Conservation (phyloP, 1,284 basidiomycete species). For the Dichomitus squalens region DNA sequence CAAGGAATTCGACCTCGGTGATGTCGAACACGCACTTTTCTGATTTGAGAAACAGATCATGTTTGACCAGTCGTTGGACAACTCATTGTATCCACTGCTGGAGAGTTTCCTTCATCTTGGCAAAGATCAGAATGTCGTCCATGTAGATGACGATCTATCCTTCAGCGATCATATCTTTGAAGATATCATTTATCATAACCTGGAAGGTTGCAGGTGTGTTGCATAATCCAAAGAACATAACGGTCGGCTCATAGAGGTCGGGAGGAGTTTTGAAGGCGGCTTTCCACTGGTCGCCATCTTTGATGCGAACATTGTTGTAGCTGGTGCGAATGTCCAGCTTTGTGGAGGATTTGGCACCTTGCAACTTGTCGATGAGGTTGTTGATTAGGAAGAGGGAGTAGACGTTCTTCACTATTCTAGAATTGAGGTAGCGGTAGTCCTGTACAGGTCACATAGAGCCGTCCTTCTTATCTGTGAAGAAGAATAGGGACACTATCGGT, state of each 20-base stretch:
- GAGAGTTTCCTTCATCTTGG: neutral
- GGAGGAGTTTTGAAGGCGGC: neutral
- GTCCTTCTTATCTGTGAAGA: too few species aligned
- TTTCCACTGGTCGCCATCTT: constrained; percentile 4
- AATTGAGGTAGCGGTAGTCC: too few species aligned
- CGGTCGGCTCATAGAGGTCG: constrained; percentile 1
- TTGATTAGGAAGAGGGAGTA: constrained; percentile 4
- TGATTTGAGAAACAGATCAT: too few species aligned
- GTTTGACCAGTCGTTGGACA: neutral
- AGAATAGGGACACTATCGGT: too few species aligned
- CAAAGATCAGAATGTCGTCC: constrained; percentile 6
- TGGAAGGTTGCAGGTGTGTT: constrained; percentile 4
- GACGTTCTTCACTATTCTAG: constrained; percentile 31
- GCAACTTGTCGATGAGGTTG: constrained; percentile 1
- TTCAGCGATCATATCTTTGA: neutral
- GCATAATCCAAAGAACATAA: constrained; percentile 9
- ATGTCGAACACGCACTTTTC: too few species aligned
- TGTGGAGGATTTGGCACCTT: constrained; percentile 1
- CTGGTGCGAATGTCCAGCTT: constrained; percentile 2
- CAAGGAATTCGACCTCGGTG: constrained; percentile 19
- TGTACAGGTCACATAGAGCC: too few species aligned
- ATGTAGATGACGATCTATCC: neutral
- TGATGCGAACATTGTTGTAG: constrained; percentile 10
- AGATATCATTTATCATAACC: constrained; percentile 7
- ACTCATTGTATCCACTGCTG: neutral